These are phyloP conservation scores for Paraphaeosphaeria minitans DNA, from an alignment of 2,329 filamentous ascomycete genomes.

Conservation along the genomic window DNA sequence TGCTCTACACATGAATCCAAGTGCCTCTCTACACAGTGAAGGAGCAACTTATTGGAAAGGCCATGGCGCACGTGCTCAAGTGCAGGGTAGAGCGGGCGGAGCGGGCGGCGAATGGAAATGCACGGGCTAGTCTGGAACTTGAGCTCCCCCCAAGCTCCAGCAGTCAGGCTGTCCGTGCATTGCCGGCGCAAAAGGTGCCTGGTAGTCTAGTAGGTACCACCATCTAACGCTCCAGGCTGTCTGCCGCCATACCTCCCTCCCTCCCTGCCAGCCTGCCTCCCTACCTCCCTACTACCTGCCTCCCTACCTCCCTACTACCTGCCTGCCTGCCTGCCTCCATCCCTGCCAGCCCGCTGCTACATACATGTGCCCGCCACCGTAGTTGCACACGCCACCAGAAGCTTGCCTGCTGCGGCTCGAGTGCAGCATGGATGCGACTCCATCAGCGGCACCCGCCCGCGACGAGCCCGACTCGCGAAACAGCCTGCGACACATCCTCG, in stretches of 20 bases:
- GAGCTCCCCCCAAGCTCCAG: not conserved
- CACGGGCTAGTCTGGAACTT: slow-evolving; percentile 1
- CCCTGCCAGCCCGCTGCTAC: not conserved
- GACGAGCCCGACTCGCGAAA: slow-evolving; percentile 46
- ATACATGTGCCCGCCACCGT: not conserved
- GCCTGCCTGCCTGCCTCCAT: too few species aligned
- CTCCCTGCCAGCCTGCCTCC: too few species aligned
- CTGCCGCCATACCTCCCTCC: too few species aligned
- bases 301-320: too few species aligned
- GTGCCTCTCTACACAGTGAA: too few species aligned
- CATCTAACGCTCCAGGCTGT: not conserved
- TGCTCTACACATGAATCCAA: too few species aligned
- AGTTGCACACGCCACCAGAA: slow-evolving; percentile 2
- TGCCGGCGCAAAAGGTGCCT: not conserved
- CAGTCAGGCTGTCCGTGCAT: not conserved
- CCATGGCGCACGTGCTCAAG: not conserved
- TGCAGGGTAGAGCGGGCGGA: too few species aligned
- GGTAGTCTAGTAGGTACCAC: too few species aligned
- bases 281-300: too few species aligned
- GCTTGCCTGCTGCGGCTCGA: slow-evolving; percentile 11
- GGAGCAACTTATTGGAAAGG: not conserved
- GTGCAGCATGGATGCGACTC: slow-evolving; percentile 25
- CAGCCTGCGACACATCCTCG: slow-evolving; percentile 48
- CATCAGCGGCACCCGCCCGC: slow-evolving; percentile 21
- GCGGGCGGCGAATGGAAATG: not conserved